Evolutionary conservation across 2,329 filamentous ascomycete species (phyloP), one percentile per base, ranked within the genome.

Genomic region (Paraconiothyrium sp.): DNA sequence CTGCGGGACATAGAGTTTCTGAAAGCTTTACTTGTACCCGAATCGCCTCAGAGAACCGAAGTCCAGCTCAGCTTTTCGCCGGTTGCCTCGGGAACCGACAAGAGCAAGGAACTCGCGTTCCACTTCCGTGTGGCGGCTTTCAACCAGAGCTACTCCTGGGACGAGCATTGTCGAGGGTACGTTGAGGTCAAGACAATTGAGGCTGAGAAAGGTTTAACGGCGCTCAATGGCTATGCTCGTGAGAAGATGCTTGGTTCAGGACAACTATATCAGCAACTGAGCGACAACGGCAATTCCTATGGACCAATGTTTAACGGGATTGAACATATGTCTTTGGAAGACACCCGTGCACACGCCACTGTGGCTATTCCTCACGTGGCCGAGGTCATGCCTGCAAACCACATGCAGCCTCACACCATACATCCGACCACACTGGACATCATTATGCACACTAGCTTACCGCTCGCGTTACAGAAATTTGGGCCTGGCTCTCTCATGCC

Each of bases 351-450:
- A 39, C 6, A 34, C 16, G 44, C 41, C 9, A 30, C 51, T 6
- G 16, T 48, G 7, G 24, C 11, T 35, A 56, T 60, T 22, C 41
- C 44, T 14, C 34, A 46, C 14, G 37, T 60, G 10, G 44, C 41
- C 13, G 27, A 39, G 20, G 41, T 20, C 35, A 51, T 51, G 44
- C 44, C 56, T 14, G 20, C 20, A n/a, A 30, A 49, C 22, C 30
- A 43, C 4, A 24, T 49, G 7, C 58, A 60, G 30, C 34, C 50
- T 16, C 50, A 60, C 32, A 60, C 44, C 9, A 49, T 60, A 5
- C 58, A 60, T 48, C 58, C 58, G 4, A 49, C 50, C 20, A 56
- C 51, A 4, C 24, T 60, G 16, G 58, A 60, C 22, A 30, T 41
- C 14, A 49, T 60, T 14, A 44, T 55, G 51, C 58, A 49, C 44